A percentile compares a stretch with the other conserved stretches of the same genome.
Evolutionary conservation across 2,329 filamentous ascomycete genomes (phyloP).

Genomic region (Pseudogymnoascus sp.): DNA sequence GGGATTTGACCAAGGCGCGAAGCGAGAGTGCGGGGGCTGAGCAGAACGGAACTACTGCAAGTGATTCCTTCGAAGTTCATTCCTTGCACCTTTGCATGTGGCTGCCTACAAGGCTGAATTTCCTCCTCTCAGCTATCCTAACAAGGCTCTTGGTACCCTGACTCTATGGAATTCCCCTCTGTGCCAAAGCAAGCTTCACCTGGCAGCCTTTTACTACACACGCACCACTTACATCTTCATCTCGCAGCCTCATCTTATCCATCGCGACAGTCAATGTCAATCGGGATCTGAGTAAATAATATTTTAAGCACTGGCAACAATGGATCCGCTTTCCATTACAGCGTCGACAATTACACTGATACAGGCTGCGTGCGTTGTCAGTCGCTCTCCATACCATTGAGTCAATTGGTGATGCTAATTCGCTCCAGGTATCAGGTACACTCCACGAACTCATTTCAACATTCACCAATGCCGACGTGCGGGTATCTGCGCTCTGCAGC

Average conservation of each 20-base stretch:
- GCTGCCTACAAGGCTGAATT: background rate
- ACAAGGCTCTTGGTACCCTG: background rate
- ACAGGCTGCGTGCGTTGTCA: constrained; percentile 6
- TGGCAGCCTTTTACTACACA: too few relatives aligned
- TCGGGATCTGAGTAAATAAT: background rate
- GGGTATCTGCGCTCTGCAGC: constrained; percentile 9
- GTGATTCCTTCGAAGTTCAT: background rate
- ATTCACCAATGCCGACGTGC: constrained; percentile 11
- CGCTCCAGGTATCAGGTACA: constrained; percentile 4
- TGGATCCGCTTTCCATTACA: constrained; percentile 14
- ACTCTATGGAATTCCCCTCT: too few relatives aligned
- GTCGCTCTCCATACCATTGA: background rate
- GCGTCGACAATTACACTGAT: constrained; percentile 10
- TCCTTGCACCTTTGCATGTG: background rate
- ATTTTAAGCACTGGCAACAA: background rate
- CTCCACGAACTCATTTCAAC: constrained; percentile 10
- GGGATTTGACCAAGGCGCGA: too few relatives aligned
- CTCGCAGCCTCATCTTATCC: background rate
- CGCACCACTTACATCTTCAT: background rate
- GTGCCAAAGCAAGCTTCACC: too few relatives aligned
- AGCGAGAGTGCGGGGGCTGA: too few relatives aligned
- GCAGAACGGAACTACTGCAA: background rate
- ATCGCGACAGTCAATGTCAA: background rate
- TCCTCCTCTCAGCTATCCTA: background rate
- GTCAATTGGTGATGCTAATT: background rate